These are phyloP conservation scores for Rhodotorula sp. DNA, from an alignment of 1,284 basidiomycete species.

Conservation along the genomic window DNA sequence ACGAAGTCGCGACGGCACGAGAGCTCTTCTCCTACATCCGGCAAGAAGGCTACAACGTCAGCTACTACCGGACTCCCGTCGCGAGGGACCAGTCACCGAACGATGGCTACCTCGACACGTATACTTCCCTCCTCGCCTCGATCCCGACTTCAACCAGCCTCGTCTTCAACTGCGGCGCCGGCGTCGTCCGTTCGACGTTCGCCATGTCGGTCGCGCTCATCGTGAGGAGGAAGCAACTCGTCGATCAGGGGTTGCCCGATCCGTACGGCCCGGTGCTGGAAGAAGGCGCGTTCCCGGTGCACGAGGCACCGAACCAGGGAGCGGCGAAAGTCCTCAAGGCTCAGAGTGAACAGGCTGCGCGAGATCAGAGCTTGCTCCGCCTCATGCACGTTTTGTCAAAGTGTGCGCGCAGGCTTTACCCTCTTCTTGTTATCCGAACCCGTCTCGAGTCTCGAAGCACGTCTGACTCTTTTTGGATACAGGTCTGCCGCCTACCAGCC, in stretches of 20 bases:
- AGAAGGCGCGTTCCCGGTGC: not conserved
- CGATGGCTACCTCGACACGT: conserved; percentile 83
- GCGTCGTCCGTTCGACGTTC: conserved; percentile 82
- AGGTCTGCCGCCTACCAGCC: conserved; percentile 42
- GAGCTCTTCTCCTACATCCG: conserved; percentile 83
- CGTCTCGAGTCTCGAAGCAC: not conserved
- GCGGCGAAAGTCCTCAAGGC: conserved; percentile 25
- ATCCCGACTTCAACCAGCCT: conserved; percentile 79
- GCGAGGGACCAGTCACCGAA: conserved; percentile 64
- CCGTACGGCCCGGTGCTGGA: conserved; percentile 12
- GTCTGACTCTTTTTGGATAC: not conserved
- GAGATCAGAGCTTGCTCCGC: conserved; percentile 40
- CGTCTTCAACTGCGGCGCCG: conserved; percentile 97
- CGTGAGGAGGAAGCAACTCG: conserved; percentile 78
- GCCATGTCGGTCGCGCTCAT: conserved; percentile 94
- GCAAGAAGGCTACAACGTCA: conserved; percentile 67
- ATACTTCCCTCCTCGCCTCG: conserved; percentile 55
- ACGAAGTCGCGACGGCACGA: conserved; percentile 78
- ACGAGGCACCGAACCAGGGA: conserved; percentile 3
- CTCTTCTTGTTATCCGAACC: no score
- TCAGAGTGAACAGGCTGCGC: conserved; percentile 37
- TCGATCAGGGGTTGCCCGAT: conserved; percentile 67
- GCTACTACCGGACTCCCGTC: conserved; percentile 85
- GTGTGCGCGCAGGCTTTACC: conserved; percentile 10
- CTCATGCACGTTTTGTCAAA: conserved; percentile 44